Evolutionary conservation across 1,139 yeast species (phyloP), one percentile per base, ranked within the genome.

Genomic region (Debaryomycetaceae sp.): DNA sequence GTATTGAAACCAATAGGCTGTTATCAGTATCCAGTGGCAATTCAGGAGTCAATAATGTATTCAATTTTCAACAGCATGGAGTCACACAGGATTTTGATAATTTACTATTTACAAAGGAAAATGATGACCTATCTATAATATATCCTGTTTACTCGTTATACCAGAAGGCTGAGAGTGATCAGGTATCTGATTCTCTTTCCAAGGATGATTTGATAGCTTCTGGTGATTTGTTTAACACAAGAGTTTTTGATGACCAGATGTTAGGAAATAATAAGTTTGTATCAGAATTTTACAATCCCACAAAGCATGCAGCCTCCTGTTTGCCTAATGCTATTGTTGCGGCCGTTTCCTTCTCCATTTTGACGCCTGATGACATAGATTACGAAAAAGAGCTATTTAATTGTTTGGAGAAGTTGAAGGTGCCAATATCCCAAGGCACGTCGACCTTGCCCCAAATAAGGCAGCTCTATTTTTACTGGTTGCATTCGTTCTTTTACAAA

Each of bases 121-220:
- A 42, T 44, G 56, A 41, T 41, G 57, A 55, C 26, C 42, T 49
- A 18, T 53, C 65, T 24, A 67, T 70, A 41, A 63, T 69, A 9
- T 70, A 67, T 40, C 75, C 75, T 1, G 66, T 69, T 11, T 70
- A 70, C 45, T 57, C 67, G 11, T 53, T 65, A 28, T 32, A 18
- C 26, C 26, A 22, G 26, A 22, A 22, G 26, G 11, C 11, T 3
- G 4, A 11, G 4, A 8, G 11, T 8, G 26, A 22, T 8, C 11
- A 22, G 11, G 11, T 22, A 11, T 8, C 11, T 8, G 11, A 3
- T 22, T 22, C 11, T 8, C 7, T 22, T 11, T 11, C 26, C 26
- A 11, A 22, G 7, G 11, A 8, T 11, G 37, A 32, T 31, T 42
- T 43, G 15, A 14, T 30, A 11, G 41, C 46, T 14, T 36, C 39